Conservation (phyloP, 441 rosid genomes). For the Populus hybrid region DNA sequence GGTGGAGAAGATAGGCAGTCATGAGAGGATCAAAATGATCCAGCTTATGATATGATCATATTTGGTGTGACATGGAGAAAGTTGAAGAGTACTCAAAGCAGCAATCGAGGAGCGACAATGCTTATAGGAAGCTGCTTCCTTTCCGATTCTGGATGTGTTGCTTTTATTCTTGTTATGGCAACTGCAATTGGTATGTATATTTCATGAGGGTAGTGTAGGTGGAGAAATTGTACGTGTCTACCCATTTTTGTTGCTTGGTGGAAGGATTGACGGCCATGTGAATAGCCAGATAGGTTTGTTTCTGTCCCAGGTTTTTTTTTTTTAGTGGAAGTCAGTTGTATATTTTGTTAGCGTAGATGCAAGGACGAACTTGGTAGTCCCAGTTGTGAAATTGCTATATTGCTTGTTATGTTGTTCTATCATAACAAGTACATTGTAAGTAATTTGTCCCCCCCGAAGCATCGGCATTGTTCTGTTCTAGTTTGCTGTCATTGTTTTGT, state of each 20-base stretch:
- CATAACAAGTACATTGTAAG: background rate
- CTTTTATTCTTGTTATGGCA: constrained; percentile 4
- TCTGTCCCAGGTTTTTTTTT: background rate
- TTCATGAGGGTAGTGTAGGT: constrained; percentile 16
- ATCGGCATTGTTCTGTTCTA: background rate
- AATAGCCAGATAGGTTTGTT: constrained; percentile 31
- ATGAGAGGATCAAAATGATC: constrained; percentile 17
- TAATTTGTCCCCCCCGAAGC: background rate
- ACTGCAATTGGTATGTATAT: constrained; percentile 10
- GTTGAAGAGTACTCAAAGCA: background rate
- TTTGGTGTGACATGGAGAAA: background rate
- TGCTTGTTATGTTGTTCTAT: background rate
- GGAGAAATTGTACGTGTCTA: constrained; percentile 23
- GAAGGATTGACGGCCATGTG: constrained; percentile 27
- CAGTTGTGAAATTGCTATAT: constrained; percentile 12
- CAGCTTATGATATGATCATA: constrained; percentile 4
- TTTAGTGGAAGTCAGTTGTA: constrained; percentile 27
- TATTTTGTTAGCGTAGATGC: constrained; percentile 25
- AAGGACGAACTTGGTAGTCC: constrained; percentile 21
- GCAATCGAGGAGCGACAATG: background rate
- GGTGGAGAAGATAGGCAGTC: constrained; percentile 84
- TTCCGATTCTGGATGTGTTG: constrained; percentile 11
- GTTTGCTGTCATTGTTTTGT: no score
- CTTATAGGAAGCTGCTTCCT: constrained; percentile 9
- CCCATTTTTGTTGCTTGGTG: constrained; percentile 30